Conservation (phyloP, 2,329 filamentous ascomycete species). For the Hymenoscyphus repandus region DNA sequence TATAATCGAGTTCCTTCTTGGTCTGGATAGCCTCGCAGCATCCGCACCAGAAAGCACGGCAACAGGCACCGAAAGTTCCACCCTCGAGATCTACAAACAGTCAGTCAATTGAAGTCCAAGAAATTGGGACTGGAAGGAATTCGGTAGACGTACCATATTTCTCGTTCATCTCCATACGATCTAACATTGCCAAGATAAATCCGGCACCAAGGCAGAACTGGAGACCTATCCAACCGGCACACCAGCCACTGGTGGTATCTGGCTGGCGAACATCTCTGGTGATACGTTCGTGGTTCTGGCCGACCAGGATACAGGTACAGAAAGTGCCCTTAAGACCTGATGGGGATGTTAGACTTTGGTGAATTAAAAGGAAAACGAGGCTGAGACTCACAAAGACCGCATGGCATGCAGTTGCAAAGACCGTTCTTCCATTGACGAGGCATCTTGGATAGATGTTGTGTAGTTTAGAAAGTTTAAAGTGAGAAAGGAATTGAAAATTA, state of each 20-base stretch:
- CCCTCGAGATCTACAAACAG: conserved; percentile 6
- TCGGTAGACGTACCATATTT: conserved; percentile 11
- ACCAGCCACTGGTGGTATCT: conserved; percentile 5
- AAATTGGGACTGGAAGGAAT: background rate
- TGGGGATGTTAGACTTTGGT: background rate
- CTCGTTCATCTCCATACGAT: conserved; percentile 3
- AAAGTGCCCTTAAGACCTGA: conserved; percentile 6
- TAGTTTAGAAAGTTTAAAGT: background rate
- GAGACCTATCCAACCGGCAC: conserved; percentile 4
- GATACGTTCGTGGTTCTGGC: conserved; percentile 9
- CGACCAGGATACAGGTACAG: conserved; percentile 10
- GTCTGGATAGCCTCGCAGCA: conserved; percentile 9
- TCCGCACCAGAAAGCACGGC: conserved; percentile 2
- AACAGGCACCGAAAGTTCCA: conserved; percentile 4
- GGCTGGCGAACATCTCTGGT: background rate
- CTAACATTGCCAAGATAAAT: conserved; percentile 8
- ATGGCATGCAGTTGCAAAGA: conserved; percentile 8
- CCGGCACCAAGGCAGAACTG: background rate
- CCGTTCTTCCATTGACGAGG: conserved; percentile 5
- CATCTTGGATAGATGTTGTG: conserved; percentile 1
- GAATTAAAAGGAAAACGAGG: background rate
- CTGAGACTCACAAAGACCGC: conserved; percentile 3
- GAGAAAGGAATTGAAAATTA: background rate
- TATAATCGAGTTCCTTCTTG: conserved; percentile 8
- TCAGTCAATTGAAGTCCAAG: background rate